These are phyloP conservation scores for Verticillium nonalfalfae DNA, from an alignment of 2,329 filamentous ascomycete species.

Conservation along the genomic window DNA sequence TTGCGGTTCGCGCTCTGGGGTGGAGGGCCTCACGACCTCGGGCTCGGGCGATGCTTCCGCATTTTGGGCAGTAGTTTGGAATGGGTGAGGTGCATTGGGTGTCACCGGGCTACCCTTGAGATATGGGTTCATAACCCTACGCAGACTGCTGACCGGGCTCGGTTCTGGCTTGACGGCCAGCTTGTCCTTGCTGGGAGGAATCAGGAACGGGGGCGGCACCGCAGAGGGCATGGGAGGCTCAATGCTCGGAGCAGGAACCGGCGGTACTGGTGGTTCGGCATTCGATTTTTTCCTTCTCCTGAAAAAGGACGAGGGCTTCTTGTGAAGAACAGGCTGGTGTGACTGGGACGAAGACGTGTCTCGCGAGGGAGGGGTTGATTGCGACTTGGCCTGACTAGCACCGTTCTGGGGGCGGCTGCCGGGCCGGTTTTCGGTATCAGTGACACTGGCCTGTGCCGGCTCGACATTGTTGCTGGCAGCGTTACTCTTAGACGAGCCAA, in stretches of 20 bases:
- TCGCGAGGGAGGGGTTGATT: constrained; percentile 41
- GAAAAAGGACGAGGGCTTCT: constrained; percentile 94
- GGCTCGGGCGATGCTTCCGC: constrained; percentile 4
- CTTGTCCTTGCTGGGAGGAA: constrained; percentile 21
- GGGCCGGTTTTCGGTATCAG: constrained; percentile 27
- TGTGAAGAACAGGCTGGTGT: constrained; percentile 56
- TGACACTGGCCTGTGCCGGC: not conserved
- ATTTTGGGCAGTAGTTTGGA: constrained; percentile 3
- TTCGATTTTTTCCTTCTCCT: constrained; percentile 87
- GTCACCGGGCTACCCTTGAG: constrained; percentile 34
- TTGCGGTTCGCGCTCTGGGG: constrained; percentile 17
- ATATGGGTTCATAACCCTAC: constrained; percentile 84
- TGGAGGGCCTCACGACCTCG: not conserved
- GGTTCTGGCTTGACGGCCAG: constrained; percentile 29
- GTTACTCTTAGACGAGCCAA: constrained; percentile 62
- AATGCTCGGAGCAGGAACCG: constrained; percentile 32
- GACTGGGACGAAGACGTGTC: constrained; percentile 37
- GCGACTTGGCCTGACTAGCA: constrained; percentile 39
- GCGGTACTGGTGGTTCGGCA: constrained; percentile 60
- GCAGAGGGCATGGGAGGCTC: constrained; percentile 27
- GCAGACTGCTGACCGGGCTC: constrained; percentile 73
- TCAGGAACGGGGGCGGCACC: constrained; percentile 22
- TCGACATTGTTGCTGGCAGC: constrained; percentile 14
- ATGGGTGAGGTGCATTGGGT: constrained; percentile 5
- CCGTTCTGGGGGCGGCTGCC: constrained; percentile 34